Evolutionary conservation across 805 yeast genomes (phyloP).

Genomic region (Sungouiella thailandica): DNA sequence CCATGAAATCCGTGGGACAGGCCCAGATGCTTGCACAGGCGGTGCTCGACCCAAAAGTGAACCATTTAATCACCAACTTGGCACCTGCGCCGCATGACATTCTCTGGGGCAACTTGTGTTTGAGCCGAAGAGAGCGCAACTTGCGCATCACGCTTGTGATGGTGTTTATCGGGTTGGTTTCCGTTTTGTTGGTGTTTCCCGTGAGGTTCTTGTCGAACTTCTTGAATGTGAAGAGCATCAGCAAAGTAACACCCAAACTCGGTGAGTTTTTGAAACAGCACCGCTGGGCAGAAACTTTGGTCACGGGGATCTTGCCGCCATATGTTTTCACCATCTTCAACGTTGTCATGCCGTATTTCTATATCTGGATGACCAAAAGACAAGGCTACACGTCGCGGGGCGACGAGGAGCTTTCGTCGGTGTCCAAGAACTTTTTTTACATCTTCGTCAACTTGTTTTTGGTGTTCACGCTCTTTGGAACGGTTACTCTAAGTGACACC

Average conservation of each 20-base stretch:
- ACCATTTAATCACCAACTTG: constrained; percentile 70
- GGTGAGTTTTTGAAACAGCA: constrained; percentile 62
- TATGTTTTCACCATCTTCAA: constrained; percentile 84
- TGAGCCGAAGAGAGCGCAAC: constrained; percentile 69
- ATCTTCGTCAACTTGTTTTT: constrained; percentile 89
- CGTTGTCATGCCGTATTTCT: constrained; percentile 76
- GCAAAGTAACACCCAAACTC: constrained; percentile 75
- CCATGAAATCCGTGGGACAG: constrained; percentile 91
- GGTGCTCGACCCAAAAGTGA: constrained; percentile 83
- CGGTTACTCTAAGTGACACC: constrained; percentile 86
- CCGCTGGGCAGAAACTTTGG: constrained; percentile 70
- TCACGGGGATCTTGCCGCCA: constrained; percentile 88
- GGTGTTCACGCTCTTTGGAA: constrained; percentile 91
- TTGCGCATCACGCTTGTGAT: constrained; percentile 62
- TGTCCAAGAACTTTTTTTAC: constrained; percentile 89
- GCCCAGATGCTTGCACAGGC: constrained; percentile 98
- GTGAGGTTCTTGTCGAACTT: constrained; percentile 82
- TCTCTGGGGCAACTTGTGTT: constrained; percentile 85
- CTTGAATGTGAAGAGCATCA: constrained; percentile 71
- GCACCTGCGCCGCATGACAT: constrained; percentile 98
- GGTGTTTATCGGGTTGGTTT: constrained; percentile 57
- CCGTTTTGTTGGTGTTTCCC: constrained; percentile 74
- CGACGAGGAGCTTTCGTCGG: constrained; percentile 86
- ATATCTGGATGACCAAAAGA: constrained; percentile 71
- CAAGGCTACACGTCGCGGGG: constrained; percentile 92